Evolutionary conservation across 805 yeast genomes (phyloP), one percentile per base, ranked within the genome.

Genomic region (Pichia nanzhaoensis): DNA sequence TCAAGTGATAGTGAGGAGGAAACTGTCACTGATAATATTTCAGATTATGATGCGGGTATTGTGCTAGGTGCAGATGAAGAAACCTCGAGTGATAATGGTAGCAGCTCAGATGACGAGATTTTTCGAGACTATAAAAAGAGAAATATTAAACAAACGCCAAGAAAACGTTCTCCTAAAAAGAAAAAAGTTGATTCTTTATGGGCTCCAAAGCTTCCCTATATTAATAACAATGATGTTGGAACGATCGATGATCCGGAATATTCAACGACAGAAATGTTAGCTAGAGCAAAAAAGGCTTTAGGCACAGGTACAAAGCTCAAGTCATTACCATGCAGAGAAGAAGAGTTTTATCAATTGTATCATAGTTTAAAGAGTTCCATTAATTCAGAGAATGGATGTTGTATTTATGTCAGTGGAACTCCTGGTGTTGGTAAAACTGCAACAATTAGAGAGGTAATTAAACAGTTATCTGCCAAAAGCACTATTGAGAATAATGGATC

Each of bases 371-470:
- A 88, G 54, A 71, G 78, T 37, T 84, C 95, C 0, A 76, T 91
- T 30, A 71, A 71, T 39, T 74, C 82, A 14, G 75, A 77, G 35
- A 74, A 83, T 1, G 97, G 98, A 0, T 75, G 90, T 7, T 87
- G 96, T 52, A 64, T 93, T 5, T 93, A 90, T 59, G 80, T 93
- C 10, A 87, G 96, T 63, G 99, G 99, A 3, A 88, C 96, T 0
- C 99, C 99, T 0, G 99, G 99, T 8, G 91, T 95, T 2, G 99
- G 99, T 12, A 93, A 93, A 59, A 91, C 99, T 0, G 93, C 95
- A 3, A 91, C 98, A 0, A 80, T 91, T 2, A 67, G 95, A 44
- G 95, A 89, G 56, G 97, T 85, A 0, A 74, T 93, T 21, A 73
- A 78, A 30, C 88, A 84, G 55, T 64, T 93, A 31, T 71, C 74